Evolutionary conservation across 2,329 filamentous ascomycete genomes (phyloP), one percentile per base, ranked within the genome.

Genomic region (Aurifilum marmelostoma): DNA sequence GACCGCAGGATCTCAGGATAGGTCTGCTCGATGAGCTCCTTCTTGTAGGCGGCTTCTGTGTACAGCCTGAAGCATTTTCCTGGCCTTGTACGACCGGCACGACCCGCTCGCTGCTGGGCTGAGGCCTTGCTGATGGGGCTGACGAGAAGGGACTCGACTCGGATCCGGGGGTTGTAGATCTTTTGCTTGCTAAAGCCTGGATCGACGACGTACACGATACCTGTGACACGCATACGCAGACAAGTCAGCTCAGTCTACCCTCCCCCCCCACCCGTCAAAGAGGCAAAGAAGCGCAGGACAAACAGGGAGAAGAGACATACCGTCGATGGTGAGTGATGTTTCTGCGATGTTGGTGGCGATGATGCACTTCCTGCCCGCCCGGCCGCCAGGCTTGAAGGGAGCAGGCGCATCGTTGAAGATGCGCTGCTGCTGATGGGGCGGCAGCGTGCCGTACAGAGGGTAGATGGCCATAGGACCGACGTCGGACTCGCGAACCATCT

Each of bases 181-280:
- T 98, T 99, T 77, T 99, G 96, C 83, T 99, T 99, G 83, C 94
- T 97, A 84, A 99, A 99, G 47, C 96, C 96, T 2, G 96, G 95
- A 76, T 99, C 96, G n/a, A 99, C 95, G 43, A 99, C 96, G 77
- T 97, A 99, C 47, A 99, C 96, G 72, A 99, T 99, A 78, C 69
- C 69, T 71, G 52, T 27, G n/a, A 47, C 18, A 47, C 18, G n/a
- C 43, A 47, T n/a, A 39, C n/a, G n/a, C 37, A 39, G n/a, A 34
- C 39, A 8, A 12, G 43, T 71, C 14, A 71, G 69, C 34, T 47
- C 14, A 6, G n/a, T 34, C 8, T n/a, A 32, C n/a, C 9, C 41
- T 27, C n/a, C n/a, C n/a, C n/a, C n/a, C n/a, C n/a, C n/a, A n/a
- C n/a, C n/a, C n/a, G n/a, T n/a, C n/a, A n/a, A n/a, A n/a, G n/a